Percentiles rank a stretch among this genome's conserved stretches.
Conservation (phyloP, 2,329 filamentous ascomycete species). For the Fusarium begoniae region DNA sequence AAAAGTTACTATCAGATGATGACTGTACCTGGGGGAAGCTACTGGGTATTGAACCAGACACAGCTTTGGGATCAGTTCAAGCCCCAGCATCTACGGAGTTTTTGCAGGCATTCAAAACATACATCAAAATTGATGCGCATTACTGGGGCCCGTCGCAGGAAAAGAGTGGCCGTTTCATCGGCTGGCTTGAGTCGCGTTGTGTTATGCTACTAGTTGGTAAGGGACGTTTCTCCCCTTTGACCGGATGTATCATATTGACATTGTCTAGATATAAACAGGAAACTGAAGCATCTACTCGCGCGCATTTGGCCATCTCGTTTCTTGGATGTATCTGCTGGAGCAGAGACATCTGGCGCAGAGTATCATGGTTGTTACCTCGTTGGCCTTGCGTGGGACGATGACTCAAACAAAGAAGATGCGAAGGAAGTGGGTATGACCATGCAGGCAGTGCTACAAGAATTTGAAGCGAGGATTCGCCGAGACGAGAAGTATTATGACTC, state of each 20-base stretch:
- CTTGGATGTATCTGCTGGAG: slow-evolving; percentile 45
- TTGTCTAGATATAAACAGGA: slow-evolving; percentile 62
- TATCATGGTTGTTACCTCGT: slow-evolving; percentile 71
- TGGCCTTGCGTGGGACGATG: slow-evolving; percentile 57
- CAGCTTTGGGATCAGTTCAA: not conserved
- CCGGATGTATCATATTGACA: not conserved
- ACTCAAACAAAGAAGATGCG: slow-evolving; percentile 52
- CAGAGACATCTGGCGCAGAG: slow-evolving; percentile 50
- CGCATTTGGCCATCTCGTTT: slow-evolving; percentile 73
- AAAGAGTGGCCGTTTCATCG: slow-evolving; percentile 64
- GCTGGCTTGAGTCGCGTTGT: slow-evolving; percentile 71
- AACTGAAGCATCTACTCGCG: slow-evolving; percentile 59
- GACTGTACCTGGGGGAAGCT: slow-evolving; percentile 56
- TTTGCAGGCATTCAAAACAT: slow-evolving; percentile 60
- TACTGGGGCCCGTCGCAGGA: slow-evolving; percentile 70
- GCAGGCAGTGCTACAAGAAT: slow-evolving; percentile 54
- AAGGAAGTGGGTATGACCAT: slow-evolving; percentile 56
- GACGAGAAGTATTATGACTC: slow-evolving; percentile 61
- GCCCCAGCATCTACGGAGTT: slow-evolving; percentile 56
- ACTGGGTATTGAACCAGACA: slow-evolving; percentile 36
- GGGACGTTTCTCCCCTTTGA: not conserved
- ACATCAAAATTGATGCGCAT: slow-evolving; percentile 68
- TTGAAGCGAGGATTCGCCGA: slow-evolving; percentile 57
- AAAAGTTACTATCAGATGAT: slow-evolving; percentile 49
- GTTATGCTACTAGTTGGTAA: slow-evolving; percentile 66